Base-by-base conservation (phyloP, 192 early-diverging fungal genomes). In the Geranomyces michiganensis region DNA sequence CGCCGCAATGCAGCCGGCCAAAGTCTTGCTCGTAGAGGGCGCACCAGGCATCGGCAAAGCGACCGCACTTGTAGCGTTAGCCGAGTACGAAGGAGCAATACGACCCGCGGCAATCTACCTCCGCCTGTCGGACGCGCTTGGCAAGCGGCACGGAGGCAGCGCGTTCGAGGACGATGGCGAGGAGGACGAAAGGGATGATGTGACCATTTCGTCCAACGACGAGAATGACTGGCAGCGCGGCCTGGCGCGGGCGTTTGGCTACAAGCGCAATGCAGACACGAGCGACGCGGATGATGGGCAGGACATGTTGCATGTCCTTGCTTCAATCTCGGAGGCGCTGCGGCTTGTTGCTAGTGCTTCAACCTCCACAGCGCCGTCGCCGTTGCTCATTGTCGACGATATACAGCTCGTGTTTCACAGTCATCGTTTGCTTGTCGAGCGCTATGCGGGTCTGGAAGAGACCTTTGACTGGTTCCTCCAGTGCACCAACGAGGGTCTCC, bases 1-100 rank as follows among this genome's bases (percentile, higher is more conserved):
- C 24, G 46, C 21, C 19, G 70, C 70, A 24, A 77, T 71, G 51
- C 30, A 31, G 36, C 61, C 33, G 0, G 68, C 65, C 24, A 32
- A 45, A 22, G 72, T 65, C 8, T 31, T 81, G n/a, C 67, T 81
- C 5, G 47, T 81, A 21, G 79, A 81, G 48, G 79, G 79, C 7
- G 68, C 73, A 0, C 72, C 76, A 9, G 79, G 79, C 0, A 58
- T 81, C 17, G 79, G 79, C 29, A 81, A 81, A 56, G 79, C 64
- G 0, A 41, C 66, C 5, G 72, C 76, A 5, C 64, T 81, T 15
- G 43, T 14, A 21, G n/a, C 68, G n/a, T 73, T 48, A 24, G 61
- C 68, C 21, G 21, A 29, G 15, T 56, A 69, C 3, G 70, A 79
- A 36, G 70, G 36, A 0, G 30, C 41, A 12, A 12, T n/a, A 26